Evolutionary conservation across 208 protist genomes (phyloP), one percentile per base, ranked within the genome.

Genomic region (Wallacemonas sp.): DNA sequence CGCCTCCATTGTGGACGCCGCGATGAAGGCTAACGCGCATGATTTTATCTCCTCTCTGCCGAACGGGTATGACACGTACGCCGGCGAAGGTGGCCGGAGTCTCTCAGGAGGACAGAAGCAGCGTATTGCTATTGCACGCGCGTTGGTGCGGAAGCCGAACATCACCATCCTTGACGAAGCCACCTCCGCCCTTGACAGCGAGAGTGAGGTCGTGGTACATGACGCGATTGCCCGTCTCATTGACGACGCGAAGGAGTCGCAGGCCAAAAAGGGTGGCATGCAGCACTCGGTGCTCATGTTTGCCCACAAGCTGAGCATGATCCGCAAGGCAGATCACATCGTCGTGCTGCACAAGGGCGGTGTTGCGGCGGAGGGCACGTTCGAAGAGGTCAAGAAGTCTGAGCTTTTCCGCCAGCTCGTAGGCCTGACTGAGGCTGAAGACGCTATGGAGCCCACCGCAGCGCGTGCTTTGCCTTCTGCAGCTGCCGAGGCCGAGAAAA

Each of bases 101-200:
- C 78, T 98, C 11, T 94, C 84, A 5, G 96, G 94, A 17, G 96
- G 95, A 1, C 94, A 98, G 80, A 95, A 94, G 77, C 96, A 98
- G 75, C 88, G 95, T 47, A 93, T 98, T 46, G 90, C 91, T 24
- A 97, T 98, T 73, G 94, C 93, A 2, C 77, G 97, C 30, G 90
- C 88, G 19, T 68, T 98, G 4, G 56, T 93, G 59, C 86, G 88
- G 12, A 66, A 90, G 53, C 93, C 97, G 38, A 74, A 86, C 45
- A 72, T 98, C 34, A 78, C 97, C 14, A 85, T 98, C 22, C 75
- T 98, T 15, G 97, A 98, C 77, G 95, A 98, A 77, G 94, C 91
- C 3, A 98, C 95, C 0, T 88, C 75, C 0, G 91, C 90, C 26
- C 84, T 98, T 2, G 94, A 98, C 68, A 82, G 82, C 42, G 80